phyloP scores from a whole-genome alignment of 2,329 filamentous ascomycete genomes.

The Exserohilum rostratum region DNA sequence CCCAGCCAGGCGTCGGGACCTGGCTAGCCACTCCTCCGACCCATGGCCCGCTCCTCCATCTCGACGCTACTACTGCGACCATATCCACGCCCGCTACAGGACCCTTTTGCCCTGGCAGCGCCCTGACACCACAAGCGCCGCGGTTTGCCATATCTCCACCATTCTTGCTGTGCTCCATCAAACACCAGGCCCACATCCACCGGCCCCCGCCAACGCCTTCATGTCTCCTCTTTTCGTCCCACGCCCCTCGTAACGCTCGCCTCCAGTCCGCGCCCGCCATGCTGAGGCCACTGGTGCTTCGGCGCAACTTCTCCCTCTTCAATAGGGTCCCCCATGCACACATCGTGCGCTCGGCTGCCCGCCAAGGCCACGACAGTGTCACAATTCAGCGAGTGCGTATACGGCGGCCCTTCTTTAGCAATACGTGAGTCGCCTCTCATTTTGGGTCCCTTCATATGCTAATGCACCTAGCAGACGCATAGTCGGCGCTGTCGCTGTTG shows the following conservation, averaged over 20 bases:
- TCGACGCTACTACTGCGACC: neutral
- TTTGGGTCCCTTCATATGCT: constrained; percentile 4
- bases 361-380: constrained; percentile 39
- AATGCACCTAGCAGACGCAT: constrained; percentile 29
- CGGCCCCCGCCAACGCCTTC: constrained; percentile 9
- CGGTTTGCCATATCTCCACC: too few relatives aligned
- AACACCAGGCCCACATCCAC: constrained; percentile 1
- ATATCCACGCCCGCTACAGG: too few relatives aligned
- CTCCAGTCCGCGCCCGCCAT: too few relatives aligned
- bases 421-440: constrained; percentile 33
- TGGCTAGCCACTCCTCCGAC: constrained; percentile 15
- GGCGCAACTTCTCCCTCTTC: constrained; percentile 47
- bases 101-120: too few relatives aligned
- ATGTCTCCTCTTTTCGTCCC: constrained; percentile 25
- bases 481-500: constrained; percentile 28
- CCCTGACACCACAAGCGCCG: too few relatives aligned
- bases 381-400: constrained; percentile 51
- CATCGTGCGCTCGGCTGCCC: constrained; percentile 33
- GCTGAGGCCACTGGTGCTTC: constrained; percentile 47
- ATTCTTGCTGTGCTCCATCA: too few relatives aligned
- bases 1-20: constrained; percentile 14
- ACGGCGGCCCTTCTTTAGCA: constrained; percentile 44
- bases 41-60: neutral
- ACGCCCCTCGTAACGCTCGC: constrained; percentile 21
- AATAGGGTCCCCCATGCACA: constrained; percentile 31